These are phyloP conservation scores for Didymosphaeria variabile DNA, from an alignment of 2,329 filamentous ascomycete species.

Conservation along the genomic window DNA sequence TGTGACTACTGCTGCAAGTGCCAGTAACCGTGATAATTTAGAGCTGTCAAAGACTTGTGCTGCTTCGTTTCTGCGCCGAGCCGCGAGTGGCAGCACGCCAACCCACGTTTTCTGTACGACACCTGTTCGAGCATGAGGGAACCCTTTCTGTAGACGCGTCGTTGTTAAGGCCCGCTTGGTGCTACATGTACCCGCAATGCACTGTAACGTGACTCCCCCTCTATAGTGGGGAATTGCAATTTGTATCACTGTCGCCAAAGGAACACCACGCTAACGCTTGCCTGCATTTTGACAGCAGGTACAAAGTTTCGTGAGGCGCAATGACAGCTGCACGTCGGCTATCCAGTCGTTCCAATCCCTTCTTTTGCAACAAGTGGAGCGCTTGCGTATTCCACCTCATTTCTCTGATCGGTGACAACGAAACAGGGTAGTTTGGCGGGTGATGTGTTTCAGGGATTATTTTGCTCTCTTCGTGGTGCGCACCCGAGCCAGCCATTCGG, in stretches of 20 bases:
- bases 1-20: constrained; percentile 44
- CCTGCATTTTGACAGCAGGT: constrained; percentile 42
- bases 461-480: constrained; percentile 21
- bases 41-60: constrained; percentile 43
- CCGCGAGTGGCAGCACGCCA: constrained; percentile 37
- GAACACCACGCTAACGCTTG: constrained; percentile 32
- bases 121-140: constrained; percentile 28
- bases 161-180: constrained; percentile 31
- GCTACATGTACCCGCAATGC: constrained; percentile 38
- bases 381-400: constrained; percentile 19
- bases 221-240: constrained; percentile 30
- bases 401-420: constrained; percentile 22
- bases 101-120: constrained; percentile 43
- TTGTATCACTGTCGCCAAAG: constrained; percentile 35
- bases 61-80: constrained; percentile 35
- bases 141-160: constrained; percentile 30
- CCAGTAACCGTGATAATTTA: constrained; percentile 29
- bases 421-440: constrained; percentile 17
- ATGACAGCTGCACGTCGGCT: constrained; percentile 34
- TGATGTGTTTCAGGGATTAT: constrained; percentile 17
- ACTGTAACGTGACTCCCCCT: constrained; percentile 41
- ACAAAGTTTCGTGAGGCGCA: constrained; percentile 27
- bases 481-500: constrained; percentile 6
- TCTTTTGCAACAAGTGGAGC: constrained; percentile 26
- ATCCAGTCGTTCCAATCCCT: constrained; percentile 24